Percentiles rank a stretch among this genome's conserved stretches.
These are phyloP conservation scores for Clonostachys byssicola DNA, from an alignment of 2,329 filamentous ascomycete species.

Conservation along the genomic window DNA sequence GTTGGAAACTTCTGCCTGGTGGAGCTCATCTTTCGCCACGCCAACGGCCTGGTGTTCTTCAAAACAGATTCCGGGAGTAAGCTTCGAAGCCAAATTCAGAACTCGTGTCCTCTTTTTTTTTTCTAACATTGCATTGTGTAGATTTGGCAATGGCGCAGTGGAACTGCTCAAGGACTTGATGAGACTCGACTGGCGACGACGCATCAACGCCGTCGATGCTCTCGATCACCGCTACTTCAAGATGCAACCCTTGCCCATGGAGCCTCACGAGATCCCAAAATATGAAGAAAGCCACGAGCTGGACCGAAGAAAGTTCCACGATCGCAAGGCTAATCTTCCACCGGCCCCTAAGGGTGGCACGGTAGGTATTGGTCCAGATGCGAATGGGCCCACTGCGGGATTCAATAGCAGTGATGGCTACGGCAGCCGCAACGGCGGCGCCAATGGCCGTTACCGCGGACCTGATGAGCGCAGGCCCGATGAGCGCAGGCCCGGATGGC, in stretches of 20 bases:
- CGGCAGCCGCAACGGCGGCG: slow-evolving; percentile 40
- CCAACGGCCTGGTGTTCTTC: slow-evolving; percentile 59
- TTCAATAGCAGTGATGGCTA: slow-evolving; percentile 49
- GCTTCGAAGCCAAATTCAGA: slow-evolving; percentile 5
- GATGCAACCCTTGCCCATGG: slow-evolving; percentile 70
- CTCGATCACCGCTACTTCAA: slow-evolving; percentile 90
- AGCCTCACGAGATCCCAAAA: slow-evolving; percentile 79
- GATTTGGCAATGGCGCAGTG: slow-evolving; percentile 67
- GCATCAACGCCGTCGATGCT: slow-evolving; percentile 92
- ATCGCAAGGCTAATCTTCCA: slow-evolving; percentile 77
- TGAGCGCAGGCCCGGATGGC: slow-evolving; percentile 49
- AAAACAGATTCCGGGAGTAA: slow-evolving; percentile 71
- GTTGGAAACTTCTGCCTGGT: slow-evolving; percentile 79
- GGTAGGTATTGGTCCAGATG: slow-evolving; percentile 68
- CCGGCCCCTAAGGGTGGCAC: slow-evolving; percentile 90
- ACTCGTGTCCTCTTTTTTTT: background rate
- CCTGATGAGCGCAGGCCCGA: slow-evolving; percentile 40
- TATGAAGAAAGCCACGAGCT: slow-evolving; percentile 96
- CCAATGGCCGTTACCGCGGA: slow-evolving; percentile 38
- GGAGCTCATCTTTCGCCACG: slow-evolving; percentile 70
- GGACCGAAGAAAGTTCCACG: slow-evolving; percentile 87
- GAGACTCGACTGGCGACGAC: slow-evolving; percentile 80
- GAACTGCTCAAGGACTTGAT: slow-evolving; percentile 79
- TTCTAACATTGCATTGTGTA: slow-evolving; percentile 20
- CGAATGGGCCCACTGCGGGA: slow-evolving; percentile 37